Conservation (phyloP, 352 stramenopile genomes). For the Globisporangium uncinulatum region DNA sequence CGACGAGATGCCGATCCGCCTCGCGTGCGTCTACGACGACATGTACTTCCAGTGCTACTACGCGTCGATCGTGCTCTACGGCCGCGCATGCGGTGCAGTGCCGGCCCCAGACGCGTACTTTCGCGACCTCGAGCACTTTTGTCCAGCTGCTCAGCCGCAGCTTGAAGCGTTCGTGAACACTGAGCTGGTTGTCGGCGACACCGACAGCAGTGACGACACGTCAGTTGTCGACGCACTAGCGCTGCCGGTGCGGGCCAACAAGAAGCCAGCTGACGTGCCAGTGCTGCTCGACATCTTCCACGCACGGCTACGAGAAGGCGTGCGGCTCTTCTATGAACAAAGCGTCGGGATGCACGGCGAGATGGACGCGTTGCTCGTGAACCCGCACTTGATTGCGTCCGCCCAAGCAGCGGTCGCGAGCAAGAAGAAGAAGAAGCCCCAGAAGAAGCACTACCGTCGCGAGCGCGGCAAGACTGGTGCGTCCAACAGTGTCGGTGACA, state of each 20-base stretch:
- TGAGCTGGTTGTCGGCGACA: constrained; percentile 24
- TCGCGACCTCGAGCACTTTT: constrained; percentile 43
- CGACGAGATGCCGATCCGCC: constrained; percentile 53
- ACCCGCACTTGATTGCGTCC: constrained; percentile 21
- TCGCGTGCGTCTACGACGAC: constrained; percentile 57
- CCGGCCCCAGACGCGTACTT: constrained; percentile 55
- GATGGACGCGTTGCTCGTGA: constrained; percentile 62
- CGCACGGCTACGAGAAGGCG: constrained; percentile 50
- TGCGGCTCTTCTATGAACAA: constrained; percentile 77
- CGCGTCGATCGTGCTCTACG: constrained; percentile 61
- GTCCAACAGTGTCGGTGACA: background rate
- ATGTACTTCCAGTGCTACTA: constrained; percentile 86
- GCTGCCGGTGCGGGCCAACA: constrained; percentile 24
- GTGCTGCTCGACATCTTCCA: constrained; percentile 57
- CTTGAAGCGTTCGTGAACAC: constrained; percentile 58
- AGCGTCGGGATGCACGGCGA: constrained; percentile 71
- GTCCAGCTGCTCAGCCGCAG: constrained; percentile 23
- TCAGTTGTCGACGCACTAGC: constrained; percentile 35
- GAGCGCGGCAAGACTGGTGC: constrained; percentile 20
- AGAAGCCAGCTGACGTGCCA: constrained; percentile 13
- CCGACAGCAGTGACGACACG: background rate
- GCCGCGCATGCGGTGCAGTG: constrained; percentile 52
- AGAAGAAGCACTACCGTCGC: constrained; percentile 58
- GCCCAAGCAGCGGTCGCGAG: constrained; percentile 18
- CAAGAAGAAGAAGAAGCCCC: constrained; percentile 51